A percentile compares a stretch with the other conserved stretches of the same genome.
Conservation (phyloP, 2,329 filamentous ascomycete genomes). For the Aspergillus quadricinctus region DNA sequence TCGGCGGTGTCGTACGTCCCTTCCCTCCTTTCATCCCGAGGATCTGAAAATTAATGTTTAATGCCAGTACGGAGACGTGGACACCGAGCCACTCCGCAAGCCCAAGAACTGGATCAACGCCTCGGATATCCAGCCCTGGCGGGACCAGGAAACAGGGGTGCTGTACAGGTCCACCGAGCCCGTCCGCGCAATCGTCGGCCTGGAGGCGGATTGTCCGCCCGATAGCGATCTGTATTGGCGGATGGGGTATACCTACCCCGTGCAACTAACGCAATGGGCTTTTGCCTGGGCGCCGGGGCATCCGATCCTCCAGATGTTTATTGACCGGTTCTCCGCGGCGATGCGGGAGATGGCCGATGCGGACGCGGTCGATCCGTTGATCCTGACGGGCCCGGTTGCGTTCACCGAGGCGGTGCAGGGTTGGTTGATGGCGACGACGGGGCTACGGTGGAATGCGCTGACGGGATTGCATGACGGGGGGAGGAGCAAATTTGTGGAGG, state of each 20-base stretch:
- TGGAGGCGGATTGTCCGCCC: conserved; percentile 29
- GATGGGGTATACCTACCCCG: conserved; percentile 30
- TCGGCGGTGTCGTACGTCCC: conserved; percentile 15
- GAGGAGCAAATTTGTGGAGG: conserved; percentile 24
- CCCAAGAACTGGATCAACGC: conserved; percentile 24
- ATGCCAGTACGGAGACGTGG: conserved; percentile 29
- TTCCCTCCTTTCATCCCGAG: rapidly evolving
- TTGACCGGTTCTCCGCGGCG: conserved; percentile 16
- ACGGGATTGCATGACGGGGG: conserved; percentile 27
- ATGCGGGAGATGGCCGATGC: conserved; percentile 11
- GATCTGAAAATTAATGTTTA: too few relatives aligned
- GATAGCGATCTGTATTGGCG: conserved; percentile 28
- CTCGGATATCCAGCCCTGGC: conserved; percentile 24
- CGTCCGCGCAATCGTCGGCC: conserved; percentile 25
- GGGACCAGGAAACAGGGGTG: conserved; percentile 18
- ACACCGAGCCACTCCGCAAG: conserved; percentile 25
- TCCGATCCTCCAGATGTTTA: conserved; percentile 24
- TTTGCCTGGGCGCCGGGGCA: conserved; percentile 25
- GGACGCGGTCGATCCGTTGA: conserved; percentile 22
- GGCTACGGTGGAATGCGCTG: conserved; percentile 29
- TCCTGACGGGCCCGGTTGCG: conserved; percentile 28
- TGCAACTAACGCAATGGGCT: conserved; percentile 32
- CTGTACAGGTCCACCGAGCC: conserved; percentile 17
- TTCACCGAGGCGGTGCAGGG: conserved; percentile 23
- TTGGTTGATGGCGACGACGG: conserved; percentile 19